Evolutionary conservation across 345 rosid genomes (phyloP).

Genomic region (Boechera retrofracta): DNA sequence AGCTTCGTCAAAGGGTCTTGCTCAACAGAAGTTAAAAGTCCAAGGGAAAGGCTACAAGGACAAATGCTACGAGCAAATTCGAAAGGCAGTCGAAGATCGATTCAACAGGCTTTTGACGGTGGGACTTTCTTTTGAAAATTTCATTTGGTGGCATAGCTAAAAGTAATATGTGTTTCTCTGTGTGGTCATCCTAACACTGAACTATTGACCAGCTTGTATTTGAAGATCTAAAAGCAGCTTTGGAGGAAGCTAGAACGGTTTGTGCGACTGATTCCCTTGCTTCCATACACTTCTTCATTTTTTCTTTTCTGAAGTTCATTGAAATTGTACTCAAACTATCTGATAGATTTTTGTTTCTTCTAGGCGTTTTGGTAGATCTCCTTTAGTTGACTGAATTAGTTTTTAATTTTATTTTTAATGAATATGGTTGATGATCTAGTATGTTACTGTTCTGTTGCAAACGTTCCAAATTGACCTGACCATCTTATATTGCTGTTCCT

Average conservation of each 20-base stretch:
- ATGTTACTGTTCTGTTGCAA: slow-evolving; percentile 7
- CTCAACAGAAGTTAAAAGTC: slow-evolving; percentile 76
- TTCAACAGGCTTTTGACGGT: slow-evolving; percentile 84
- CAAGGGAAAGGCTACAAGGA: slow-evolving; percentile 97
- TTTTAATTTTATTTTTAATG: not conserved
- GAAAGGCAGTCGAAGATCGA: slow-evolving; percentile 87
- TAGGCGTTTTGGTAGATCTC: slow-evolving; percentile 19
- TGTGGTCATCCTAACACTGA: slow-evolving; percentile 40
- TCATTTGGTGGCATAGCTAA: slow-evolving; percentile 27
- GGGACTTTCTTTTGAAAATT: slow-evolving; percentile 40
- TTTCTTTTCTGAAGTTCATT: slow-evolving; percentile 27
- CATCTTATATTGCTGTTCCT: not conserved
- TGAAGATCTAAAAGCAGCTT: slow-evolving; percentile 92
- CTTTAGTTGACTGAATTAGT: slow-evolving; percentile 19
- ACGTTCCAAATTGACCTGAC: slow-evolving; percentile 2
- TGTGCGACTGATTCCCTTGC: slow-evolving; percentile 39
- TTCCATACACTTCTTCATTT: slow-evolving; percentile 26
- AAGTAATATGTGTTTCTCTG: slow-evolving; percentile 21
- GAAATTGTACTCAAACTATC: slow-evolving; percentile 18
- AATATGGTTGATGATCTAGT: slow-evolving; percentile 24
- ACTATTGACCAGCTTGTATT: slow-evolving; percentile 73
- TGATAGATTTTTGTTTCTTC: slow-evolving; percentile 18
- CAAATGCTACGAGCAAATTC: slow-evolving; percentile 92
- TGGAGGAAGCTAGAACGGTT: slow-evolving; percentile 96
- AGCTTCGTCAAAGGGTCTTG: slow-evolving; percentile 64